Evolutionary conservation across 75 land plant genomes (phyloP).

Genomic region (Cryptomeria japonica): DNA sequence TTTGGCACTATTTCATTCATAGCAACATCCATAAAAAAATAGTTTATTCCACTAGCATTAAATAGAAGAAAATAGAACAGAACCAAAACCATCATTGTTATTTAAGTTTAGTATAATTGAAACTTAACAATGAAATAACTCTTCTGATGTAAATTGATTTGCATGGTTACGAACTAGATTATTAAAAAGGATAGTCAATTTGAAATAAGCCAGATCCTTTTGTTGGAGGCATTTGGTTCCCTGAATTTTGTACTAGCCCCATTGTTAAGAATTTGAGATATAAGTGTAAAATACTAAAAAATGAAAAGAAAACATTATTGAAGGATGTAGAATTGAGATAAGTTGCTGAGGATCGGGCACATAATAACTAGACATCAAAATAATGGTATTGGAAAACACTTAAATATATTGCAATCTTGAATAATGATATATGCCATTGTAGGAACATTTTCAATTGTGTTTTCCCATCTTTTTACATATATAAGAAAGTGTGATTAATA

Average conservation of each 20-base stretch:
- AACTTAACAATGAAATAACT: not conserved
- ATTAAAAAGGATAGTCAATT: not conserved
- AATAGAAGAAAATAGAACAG: not conserved
- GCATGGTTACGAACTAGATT: not conserved
- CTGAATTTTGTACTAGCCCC: not conserved
- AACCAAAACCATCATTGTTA: not conserved
- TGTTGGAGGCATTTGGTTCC: not conserved
- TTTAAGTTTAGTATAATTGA: not conserved
- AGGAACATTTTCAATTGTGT: not conserved
- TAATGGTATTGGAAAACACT: not conserved
- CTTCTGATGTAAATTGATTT: not conserved
- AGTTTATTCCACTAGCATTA: not conserved
- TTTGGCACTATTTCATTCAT: conserved; percentile 42
- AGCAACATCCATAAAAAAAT: not conserved
- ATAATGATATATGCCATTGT: not conserved
- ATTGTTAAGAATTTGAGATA: not conserved
- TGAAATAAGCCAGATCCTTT: not conserved
- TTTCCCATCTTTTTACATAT: not conserved
- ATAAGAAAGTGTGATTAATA: not conserved
- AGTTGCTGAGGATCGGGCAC: not conserved
- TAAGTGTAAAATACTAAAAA: no score
- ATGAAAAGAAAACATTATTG: not conserved
- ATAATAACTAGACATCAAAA: not conserved
- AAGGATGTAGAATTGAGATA: not conserved
- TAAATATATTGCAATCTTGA: not conserved